Evolutionary conservation across 1,139 yeast species (phyloP).

Genomic region (Geotrichum phurueaensis): DNA sequence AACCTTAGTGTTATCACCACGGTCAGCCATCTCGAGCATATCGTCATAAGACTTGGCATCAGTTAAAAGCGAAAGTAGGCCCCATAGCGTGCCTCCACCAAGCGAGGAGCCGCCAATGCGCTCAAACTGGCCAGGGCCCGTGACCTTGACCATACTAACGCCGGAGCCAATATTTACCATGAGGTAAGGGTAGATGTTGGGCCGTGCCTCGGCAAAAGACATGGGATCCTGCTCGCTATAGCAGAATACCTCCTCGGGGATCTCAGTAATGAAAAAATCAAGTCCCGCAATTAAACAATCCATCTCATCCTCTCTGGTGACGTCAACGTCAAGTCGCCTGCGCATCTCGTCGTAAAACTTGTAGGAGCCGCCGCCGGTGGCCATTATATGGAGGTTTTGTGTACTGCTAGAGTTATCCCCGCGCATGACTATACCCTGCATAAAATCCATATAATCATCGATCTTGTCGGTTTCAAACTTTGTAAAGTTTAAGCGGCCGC

Average conservation of each 20-base stretch:
- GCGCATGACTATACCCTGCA: slow-evolving; percentile 45
- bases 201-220: slow-evolving; percentile 39
- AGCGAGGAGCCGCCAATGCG: slow-evolving; percentile 94
- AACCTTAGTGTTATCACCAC: slow-evolving; percentile 84
- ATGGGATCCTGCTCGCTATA: slow-evolving; percentile 50
- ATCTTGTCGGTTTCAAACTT: slow-evolving; percentile 83
- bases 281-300: slow-evolving; percentile 85
- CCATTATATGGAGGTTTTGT: slow-evolving; percentile 60
- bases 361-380: slow-evolving; percentile 98
- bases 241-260: slow-evolving; percentile 83
- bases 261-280: slow-evolving; percentile 83
- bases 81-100: slow-evolving; percentile 99
- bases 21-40: slow-evolving; percentile 86
- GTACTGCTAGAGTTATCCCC: slow-evolving; percentile 10
- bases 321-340: slow-evolving; percentile 46
- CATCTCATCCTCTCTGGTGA: slow-evolving; percentile 78
- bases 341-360: slow-evolving; percentile 68
- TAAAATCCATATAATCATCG: slow-evolving; percentile 61
- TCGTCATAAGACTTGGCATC: slow-evolving; percentile 88
- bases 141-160: slow-evolving; percentile 88
- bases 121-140: slow-evolving; percentile 70
- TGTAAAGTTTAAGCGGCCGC: slow-evolving; percentile 75
- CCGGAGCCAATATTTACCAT: slow-evolving; percentile 97
- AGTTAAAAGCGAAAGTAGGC: slow-evolving; percentile 76
- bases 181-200: slow-evolving; percentile 40